A percentile compares a stretch with the other conserved stretches of the same genome.
Evolutionary conservation across 2,329 filamentous ascomycete genomes (phyloP).

Genomic region (Talaromyces sp.): DNA sequence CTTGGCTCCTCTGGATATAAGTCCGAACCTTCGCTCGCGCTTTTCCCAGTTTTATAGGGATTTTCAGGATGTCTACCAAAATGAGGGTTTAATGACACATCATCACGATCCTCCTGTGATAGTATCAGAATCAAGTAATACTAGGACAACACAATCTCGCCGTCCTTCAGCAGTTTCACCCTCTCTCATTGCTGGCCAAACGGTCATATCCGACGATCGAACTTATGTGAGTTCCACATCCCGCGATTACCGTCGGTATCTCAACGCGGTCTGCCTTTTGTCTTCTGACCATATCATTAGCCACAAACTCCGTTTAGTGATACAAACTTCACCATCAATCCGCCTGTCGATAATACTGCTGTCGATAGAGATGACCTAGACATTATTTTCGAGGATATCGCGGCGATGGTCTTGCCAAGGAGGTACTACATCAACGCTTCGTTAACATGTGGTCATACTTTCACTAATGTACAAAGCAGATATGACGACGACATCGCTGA

Average conservation of each 20-base stretch:
- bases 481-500: slow-evolving; percentile 12
- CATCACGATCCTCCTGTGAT: background rate
- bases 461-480: background rate
- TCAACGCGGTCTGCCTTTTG: too few species aligned
- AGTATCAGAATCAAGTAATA: background rate
- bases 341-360: background rate
- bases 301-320: background rate
- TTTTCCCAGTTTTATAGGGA: slow-evolving; percentile 1
- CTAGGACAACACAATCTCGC: background rate
- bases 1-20: background rate
- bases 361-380: slow-evolving; percentile 11
- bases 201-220: background rate
- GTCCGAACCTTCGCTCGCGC: slow-evolving; percentile 1
- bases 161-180: background rate
- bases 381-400: slow-evolving; percentile 13
- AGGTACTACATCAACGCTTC: slow-evolving; percentile 5
- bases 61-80: slow-evolving; percentile 1
- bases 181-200: background rate
- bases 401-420: slow-evolving; percentile 12
- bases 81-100: background rate
- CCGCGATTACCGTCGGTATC: too few species aligned
- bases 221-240: background rate
- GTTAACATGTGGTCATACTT: background rate
- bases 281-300: background rate
- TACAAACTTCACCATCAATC: background rate